Evolutionary conservation across 345 rosid species (phyloP).

Genomic region (Hibiscus mutabilis): DNA sequence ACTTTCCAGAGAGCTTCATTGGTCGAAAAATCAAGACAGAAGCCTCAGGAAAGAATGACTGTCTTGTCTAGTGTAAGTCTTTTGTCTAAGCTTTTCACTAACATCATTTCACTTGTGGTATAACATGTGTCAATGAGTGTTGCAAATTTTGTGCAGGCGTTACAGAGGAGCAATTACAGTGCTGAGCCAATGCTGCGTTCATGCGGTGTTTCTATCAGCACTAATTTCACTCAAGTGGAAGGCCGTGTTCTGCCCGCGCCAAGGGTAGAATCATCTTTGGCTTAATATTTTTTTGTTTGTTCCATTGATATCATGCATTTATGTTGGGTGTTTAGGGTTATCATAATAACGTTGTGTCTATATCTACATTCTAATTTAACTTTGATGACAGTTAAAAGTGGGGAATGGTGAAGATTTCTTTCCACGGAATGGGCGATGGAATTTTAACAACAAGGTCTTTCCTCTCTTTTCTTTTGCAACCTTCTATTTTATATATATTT

Average conservation of each 20-base stretch:
- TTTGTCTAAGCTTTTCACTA: background rate
- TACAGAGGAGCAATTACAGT: slow-evolving; percentile 57
- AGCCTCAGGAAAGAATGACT: slow-evolving; percentile 83
- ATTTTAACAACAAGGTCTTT: slow-evolving; percentile 74
- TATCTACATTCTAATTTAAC: slow-evolving; percentile 1
- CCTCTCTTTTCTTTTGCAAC: background rate
- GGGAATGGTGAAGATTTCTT: slow-evolving; percentile 78
- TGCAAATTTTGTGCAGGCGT: slow-evolving; percentile 41
- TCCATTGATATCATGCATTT: background rate
- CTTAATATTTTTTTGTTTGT: background rate
- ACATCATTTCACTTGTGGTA: background rate
- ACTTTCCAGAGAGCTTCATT: slow-evolving; percentile 70
- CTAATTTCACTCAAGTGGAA: slow-evolving; percentile 65
- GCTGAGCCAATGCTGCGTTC: slow-evolving; percentile 64
- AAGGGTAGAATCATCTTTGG: slow-evolving; percentile 30
- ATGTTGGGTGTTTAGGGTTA: background rate
- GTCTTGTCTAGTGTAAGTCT: slow-evolving; percentile 51
- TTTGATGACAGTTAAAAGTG: slow-evolving; percentile 53
- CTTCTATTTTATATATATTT: background rate
- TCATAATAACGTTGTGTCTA: background rate
- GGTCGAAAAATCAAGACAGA: slow-evolving; percentile 91
- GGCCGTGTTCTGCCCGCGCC: slow-evolving; percentile 86
- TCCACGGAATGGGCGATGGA: slow-evolving; percentile 88
- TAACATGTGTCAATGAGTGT: background rate
- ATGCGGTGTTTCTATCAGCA: slow-evolving; percentile 60